These are phyloP conservation scores for Clausena lansium DNA, from an alignment of 345 rosid genomes.

Conservation along the genomic window DNA sequence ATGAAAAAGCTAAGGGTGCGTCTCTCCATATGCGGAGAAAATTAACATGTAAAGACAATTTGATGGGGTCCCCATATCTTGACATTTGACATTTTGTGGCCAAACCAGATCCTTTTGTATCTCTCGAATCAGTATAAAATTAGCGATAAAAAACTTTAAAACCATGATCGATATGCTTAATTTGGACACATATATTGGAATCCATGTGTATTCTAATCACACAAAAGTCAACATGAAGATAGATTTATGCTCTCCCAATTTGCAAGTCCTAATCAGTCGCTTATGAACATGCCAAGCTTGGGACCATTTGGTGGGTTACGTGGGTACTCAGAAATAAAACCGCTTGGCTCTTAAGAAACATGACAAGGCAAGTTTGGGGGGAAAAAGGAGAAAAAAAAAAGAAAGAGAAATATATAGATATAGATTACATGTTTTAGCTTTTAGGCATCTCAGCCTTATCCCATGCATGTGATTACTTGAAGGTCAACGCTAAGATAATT, in stretches of 20 bases:
- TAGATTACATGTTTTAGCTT: background rate
- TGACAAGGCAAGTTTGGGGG: background rate
- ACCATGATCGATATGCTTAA: background rate
- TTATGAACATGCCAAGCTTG: background rate
- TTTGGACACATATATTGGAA: background rate
- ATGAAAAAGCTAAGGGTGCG: background rate
- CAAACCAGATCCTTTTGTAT: slow-evolving; percentile 12
- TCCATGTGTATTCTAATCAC: background rate
- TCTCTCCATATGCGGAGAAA: background rate
- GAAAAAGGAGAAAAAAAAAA: too few species aligned
- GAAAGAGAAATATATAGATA: too few species aligned
- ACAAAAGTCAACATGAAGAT: slow-evolving; percentile 1
- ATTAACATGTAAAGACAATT: background rate
- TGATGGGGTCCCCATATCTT: slow-evolving; percentile 24
- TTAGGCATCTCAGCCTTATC: slow-evolving; percentile 14
- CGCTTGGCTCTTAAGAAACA: slow-evolving; percentile 8
- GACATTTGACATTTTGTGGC: slow-evolving; percentile 21
- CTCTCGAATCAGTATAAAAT: slow-evolving; percentile 8
- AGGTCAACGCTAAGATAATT: slow-evolving; percentile 10
- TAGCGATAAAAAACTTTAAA: background rate
- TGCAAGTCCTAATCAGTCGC: slow-evolving; percentile 3
- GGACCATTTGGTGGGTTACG: slow-evolving; percentile 13
- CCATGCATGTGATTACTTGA: background rate
- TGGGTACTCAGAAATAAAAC: background rate
- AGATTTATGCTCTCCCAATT: background rate